phyloP scores from a whole-genome alignment of 176 grass and related monocot species.

The Avena insularis region DNA sequence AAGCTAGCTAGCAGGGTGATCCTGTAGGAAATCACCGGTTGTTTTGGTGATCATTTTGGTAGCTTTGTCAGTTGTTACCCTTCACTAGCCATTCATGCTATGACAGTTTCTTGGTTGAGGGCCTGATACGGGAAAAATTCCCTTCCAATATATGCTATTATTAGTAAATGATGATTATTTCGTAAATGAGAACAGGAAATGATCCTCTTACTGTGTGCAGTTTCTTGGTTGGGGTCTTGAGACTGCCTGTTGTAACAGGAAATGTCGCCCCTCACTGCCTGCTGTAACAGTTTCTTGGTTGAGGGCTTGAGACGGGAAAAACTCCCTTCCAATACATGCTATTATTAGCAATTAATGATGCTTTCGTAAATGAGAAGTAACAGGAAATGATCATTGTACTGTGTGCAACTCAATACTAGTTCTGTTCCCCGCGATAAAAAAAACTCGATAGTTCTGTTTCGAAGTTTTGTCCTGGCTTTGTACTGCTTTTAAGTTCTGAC shows the following conservation, averaged over 20 bases:
- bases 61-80: not conserved
- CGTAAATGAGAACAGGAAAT: not conserved
- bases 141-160: not conserved
- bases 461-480: not conserved
- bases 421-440: too few relatives aligned
- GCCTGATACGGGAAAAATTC: not conserved
- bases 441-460: too few relatives aligned
- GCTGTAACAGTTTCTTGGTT: too few relatives aligned
- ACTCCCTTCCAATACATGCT: not conserved
- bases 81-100: not conserved
- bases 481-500: not conserved
- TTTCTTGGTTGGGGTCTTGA: too few relatives aligned
- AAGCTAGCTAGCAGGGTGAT: not conserved
- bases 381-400: not conserved
- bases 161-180: not conserved
- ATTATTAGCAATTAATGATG: not conserved
- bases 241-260: too few relatives aligned
- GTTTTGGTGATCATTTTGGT: slow-evolving; percentile 10
- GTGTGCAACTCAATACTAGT: not conserved
- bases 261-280: too few relatives aligned
- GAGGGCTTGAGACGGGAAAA: too few relatives aligned
- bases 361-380: not conserved
- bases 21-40: slow-evolving; percentile 6
- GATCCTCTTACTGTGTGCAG: not conserved
- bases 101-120: not conserved